Base-by-base conservation (phyloP, 1,284 basidiomycete species). In the Ustilago nuda region DNA sequence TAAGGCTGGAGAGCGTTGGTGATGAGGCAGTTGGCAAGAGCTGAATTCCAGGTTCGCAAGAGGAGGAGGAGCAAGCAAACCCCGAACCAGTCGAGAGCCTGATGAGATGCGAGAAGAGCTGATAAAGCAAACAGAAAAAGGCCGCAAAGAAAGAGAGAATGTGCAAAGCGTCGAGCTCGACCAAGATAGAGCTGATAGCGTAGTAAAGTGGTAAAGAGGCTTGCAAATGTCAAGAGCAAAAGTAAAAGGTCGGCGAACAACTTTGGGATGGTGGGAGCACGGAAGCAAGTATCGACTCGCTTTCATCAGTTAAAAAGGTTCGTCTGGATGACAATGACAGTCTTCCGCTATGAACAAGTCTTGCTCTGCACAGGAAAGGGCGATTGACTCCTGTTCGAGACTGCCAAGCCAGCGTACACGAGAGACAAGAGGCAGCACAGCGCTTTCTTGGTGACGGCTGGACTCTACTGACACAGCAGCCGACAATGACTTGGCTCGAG, bases 71-170 rank as follows among this genome's bases (percentile, higher is more conserved):
- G 33, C 55, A 62, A 66, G 69, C 57, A 56, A 30, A 43, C 4
- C 58, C 59, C 70, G 70, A 66, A 52, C 69, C 69, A 72, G 69
- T 62, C 69, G 69, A 72, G 62, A 39, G 39, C 51, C 56, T 55
- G 48, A 13, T 30, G 27, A 32, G 48, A 37, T 9, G 32, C 39
- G 23, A 19, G 37, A 6, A 32, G 32, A 51, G 19, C 30, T 15
- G 41, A 37, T 32, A 3, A 13, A 50, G 11, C 12, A n/a, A 35
- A 17, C 30, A 27, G n/a, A 53, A 19, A 45, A 45, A 63, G 48
- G 36, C 55, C 48, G 56, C 41, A 53, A 60, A 56, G 56, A 62
- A 59, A 66, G 60, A 66, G 53, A 56, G 64, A 11, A 19, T 19
- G 52, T 17, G 37, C n/a, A 53, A 57, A 58, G n/a, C 3, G 23